Evolutionary conservation across 305 asterid species (phyloP).

Genomic region (Fraxinus platypoda): DNA sequence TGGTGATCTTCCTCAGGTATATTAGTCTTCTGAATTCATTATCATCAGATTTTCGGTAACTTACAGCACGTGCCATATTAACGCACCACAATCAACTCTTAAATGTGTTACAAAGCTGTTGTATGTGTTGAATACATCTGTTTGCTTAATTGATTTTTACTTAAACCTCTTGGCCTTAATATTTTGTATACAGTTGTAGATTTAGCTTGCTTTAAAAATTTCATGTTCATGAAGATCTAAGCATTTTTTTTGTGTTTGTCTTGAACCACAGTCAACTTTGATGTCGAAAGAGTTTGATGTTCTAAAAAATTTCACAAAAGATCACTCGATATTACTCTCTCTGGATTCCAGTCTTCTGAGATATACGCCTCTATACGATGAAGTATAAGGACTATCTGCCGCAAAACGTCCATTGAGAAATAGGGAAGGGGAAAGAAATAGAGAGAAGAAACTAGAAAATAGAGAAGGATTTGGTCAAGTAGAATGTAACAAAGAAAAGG

Average conservation of each 20-base stretch:
- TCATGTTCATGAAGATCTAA: neutral
- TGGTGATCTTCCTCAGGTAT: constrained; percentile 96
- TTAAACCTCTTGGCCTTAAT: neutral
- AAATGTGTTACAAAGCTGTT: neutral
- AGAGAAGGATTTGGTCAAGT: neutral
- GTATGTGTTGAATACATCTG: neutral
- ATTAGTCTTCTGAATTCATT: constrained; percentile 9
- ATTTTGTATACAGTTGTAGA: neutral
- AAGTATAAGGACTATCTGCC: neutral
- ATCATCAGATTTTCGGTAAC: neutral
- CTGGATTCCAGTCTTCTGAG: neutral
- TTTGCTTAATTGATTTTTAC: neutral
- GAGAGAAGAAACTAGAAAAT: neutral
- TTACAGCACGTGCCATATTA: neutral
- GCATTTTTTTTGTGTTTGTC: neutral
- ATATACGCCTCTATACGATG: neutral
- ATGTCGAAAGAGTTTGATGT: neutral
- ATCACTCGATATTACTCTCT: neutral
- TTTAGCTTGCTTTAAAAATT: neutral
- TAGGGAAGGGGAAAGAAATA: neutral
- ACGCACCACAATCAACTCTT: neutral
- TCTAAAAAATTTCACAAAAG: neutral
- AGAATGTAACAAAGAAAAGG: neutral
- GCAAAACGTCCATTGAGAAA: neutral
- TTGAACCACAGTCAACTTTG: neutral